phyloP scores from a whole-genome alignment of 1,284 basidiomycete genomes.

The Neolentinus lepideus region DNA sequence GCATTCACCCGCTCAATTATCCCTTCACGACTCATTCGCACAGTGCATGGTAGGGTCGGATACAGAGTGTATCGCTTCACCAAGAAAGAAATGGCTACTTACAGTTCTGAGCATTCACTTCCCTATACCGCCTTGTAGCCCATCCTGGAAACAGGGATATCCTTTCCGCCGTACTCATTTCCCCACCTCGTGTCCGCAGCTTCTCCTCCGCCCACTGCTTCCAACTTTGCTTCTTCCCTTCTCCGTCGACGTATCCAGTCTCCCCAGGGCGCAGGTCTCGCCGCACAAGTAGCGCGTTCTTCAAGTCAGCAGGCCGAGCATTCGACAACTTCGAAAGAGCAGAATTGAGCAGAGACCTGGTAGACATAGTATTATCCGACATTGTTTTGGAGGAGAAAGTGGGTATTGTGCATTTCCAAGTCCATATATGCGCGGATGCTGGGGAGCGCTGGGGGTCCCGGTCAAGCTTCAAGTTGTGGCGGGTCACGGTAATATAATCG shows the following conservation, averaged over 20 bases:
- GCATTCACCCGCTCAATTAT: too few species aligned
- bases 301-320: not conserved
- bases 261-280: not conserved
- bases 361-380: not conserved
- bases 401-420: not conserved
- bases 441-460: not conserved
- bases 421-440: not conserved
- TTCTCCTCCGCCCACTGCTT: conserved; percentile 43
- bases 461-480: not conserved
- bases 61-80: not conserved
- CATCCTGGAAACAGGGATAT: conserved; percentile 33
- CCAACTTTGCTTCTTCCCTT: conserved; percentile 17
- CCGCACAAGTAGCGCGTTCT: not conserved
- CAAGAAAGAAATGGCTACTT: conserved; percentile 1
- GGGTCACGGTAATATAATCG: too few species aligned
- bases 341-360: not conserved
- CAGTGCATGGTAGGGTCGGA: not conserved
- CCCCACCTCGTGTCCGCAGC: conserved; percentile 13
- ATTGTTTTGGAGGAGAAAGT: not conserved
- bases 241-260: not conserved
- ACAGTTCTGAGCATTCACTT: conserved; percentile 10
- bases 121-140: conserved; percentile 27
- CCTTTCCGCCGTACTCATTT: conserved; percentile 20
- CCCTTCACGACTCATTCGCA: conserved; percentile 8
- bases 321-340: not conserved